These are phyloP conservation scores for Spergularia bocconei DNA, from an alignment of 148 eudicot genomes.

Conservation along the genomic window DNA sequence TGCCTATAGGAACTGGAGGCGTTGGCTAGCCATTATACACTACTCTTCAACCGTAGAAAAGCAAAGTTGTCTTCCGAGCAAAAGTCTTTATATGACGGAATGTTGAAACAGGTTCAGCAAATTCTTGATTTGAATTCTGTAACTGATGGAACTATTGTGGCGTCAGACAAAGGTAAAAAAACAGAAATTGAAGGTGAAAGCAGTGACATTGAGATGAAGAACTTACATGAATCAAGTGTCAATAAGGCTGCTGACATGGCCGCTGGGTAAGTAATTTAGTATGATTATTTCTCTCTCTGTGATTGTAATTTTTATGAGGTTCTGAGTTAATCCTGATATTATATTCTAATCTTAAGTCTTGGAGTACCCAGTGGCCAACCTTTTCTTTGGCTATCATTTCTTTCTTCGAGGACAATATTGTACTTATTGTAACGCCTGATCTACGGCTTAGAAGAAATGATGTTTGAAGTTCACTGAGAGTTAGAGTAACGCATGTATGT, in stretches of 20 bases:
- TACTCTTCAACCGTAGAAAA: slow-evolving; percentile 81
- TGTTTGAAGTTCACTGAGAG: too few relatives aligned
- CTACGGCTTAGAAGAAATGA: too few relatives aligned
- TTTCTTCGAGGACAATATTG: not conserved
- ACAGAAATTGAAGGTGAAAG: slow-evolving; percentile 55
- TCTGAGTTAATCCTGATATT: not conserved
- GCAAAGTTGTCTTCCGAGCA: slow-evolving; percentile 72
- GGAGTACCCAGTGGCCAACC: not conserved
- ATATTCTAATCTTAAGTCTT: slow-evolving; percentile 1
- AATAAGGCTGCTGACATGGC: slow-evolving; percentile 98
- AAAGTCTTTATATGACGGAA: slow-evolving; percentile 70
- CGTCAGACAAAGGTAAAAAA: slow-evolving; percentile 77
- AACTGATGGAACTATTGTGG: slow-evolving; percentile 43
- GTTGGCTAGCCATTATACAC: slow-evolving; percentile 78
- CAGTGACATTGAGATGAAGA: slow-evolving; percentile 63
- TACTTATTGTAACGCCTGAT: not conserved
- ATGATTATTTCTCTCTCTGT: not conserved
- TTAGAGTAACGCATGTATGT: not conserved
- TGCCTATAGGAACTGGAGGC: slow-evolving; percentile 79
- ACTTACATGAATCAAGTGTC: slow-evolving; percentile 74
- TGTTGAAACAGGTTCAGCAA: slow-evolving; percentile 81
- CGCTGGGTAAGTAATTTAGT: slow-evolving; percentile 62
- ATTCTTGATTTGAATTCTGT: slow-evolving; percentile 68
- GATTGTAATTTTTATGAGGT: not conserved
- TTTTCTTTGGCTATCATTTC: not conserved